Percentiles rank a stretch among this genome's conserved stretches.
Conservation (phyloP, 495 filamentous ascomycete genomes). For the Penicillium cataractarum region DNA sequence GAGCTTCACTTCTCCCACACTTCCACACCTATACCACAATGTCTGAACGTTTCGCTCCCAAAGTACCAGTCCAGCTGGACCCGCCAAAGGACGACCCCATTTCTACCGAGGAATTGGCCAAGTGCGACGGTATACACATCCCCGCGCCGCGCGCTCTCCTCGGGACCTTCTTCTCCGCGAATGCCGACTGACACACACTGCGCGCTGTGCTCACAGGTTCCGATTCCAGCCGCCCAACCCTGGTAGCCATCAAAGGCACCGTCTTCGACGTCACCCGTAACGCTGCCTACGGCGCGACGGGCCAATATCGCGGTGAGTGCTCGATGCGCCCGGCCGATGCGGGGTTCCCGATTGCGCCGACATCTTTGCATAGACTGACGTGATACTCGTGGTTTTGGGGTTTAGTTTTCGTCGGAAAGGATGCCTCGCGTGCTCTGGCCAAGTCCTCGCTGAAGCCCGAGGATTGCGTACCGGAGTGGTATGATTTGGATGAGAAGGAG, state of each 20-base stretch:
- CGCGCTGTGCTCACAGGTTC: constrained; percentile 43
- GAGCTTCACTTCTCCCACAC: constrained; percentile 11
- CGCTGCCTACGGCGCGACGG: constrained; percentile 78
- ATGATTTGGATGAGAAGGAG: constrained; percentile 83
- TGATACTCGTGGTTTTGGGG: constrained; percentile 1
- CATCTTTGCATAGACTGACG: constrained; percentile 15
- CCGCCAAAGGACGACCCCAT: constrained; percentile 91
- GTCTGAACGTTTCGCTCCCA: constrained; percentile 76
- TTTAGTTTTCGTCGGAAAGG: constrained; percentile 91
- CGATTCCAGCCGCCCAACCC: constrained; percentile 70
- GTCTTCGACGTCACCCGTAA: constrained; percentile 95
- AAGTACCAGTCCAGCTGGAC: constrained; percentile 75
- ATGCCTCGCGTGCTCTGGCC: constrained; percentile 86
- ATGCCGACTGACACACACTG: neutral
- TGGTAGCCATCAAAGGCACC: constrained; percentile 94
- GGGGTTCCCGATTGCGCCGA: neutral
- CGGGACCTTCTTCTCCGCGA: neutral
- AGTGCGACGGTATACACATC: constrained; percentile 70
- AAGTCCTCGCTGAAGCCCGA: constrained; percentile 83
- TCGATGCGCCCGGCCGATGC: neutral
- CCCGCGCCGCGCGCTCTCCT: neutral
- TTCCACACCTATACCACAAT: constrained; percentile 28
- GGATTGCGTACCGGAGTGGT: constrained; percentile 83
- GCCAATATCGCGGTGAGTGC: constrained; percentile 77
- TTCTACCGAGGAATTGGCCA: constrained; percentile 69